Evolutionary conservation across 1,284 basidiomycete genomes (phyloP).

Genomic region (Trametes pubescens): DNA sequence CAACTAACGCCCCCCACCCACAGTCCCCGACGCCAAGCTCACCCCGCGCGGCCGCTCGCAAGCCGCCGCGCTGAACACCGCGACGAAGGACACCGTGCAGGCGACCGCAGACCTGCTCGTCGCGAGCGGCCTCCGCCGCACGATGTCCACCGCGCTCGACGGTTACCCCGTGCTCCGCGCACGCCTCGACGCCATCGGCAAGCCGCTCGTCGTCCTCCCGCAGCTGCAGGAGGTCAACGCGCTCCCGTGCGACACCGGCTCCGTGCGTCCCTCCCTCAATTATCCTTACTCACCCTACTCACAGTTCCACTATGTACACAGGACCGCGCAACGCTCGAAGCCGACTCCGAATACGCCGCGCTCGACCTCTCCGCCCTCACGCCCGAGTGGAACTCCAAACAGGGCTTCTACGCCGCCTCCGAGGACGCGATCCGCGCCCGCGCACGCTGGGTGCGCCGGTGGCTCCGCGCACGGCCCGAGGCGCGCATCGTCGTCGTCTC

Average conservation of each 20-base stretch:
- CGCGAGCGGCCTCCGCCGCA: slow-evolving; percentile 43
- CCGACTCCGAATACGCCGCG: slow-evolving; percentile 43
- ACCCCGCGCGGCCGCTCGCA: slow-evolving; percentile 42
- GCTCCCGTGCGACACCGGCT: slow-evolving; percentile 43
- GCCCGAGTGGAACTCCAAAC: slow-evolving; percentile 45
- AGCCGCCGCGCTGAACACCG: slow-evolving; percentile 41
- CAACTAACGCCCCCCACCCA: neutral
- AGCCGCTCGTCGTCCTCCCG: slow-evolving; percentile 42
- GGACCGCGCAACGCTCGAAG: slow-evolving; percentile 42
- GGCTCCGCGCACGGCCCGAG: slow-evolving; percentile 45
- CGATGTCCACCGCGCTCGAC: slow-evolving; percentile 44
- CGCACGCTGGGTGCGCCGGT: slow-evolving; percentile 43
- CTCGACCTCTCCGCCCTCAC: slow-evolving; percentile 43
- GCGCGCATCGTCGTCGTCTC: slow-evolving; percentile 44
- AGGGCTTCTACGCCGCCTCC: slow-evolving; percentile 41
- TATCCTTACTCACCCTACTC: neutral
- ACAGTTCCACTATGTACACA: slow-evolving; percentile 15
- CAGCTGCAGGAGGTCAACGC: slow-evolving; percentile 45
- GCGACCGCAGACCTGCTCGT: slow-evolving; percentile 44
- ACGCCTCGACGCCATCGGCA: slow-evolving; percentile 41
- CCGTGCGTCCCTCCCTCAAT: slow-evolving; percentile 32
- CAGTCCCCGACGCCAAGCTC: slow-evolving; percentile 42
- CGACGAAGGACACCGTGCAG: slow-evolving; percentile 44
- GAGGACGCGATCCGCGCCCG: slow-evolving; percentile 38
- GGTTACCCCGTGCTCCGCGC: slow-evolving; percentile 40